Conservation (phyloP, 2,329 filamentous ascomycete species). For the Colletotrichum sp. region DNA sequence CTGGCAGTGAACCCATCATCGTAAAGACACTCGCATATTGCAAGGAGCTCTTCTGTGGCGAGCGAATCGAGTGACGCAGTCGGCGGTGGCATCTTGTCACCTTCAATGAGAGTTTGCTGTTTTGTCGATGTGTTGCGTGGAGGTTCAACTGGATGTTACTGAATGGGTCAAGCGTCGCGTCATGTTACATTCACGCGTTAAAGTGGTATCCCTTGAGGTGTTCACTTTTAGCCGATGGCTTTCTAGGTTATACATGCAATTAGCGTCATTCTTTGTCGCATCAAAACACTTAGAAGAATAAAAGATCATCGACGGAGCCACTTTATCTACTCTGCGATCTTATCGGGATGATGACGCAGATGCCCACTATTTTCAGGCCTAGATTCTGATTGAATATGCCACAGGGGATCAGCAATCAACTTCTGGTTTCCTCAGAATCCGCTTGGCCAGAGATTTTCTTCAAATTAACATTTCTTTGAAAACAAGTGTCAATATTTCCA, state of each 20-base stretch:
- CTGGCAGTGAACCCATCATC: neutral
- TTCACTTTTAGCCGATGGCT: fast-evolving
- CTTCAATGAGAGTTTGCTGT: neutral
- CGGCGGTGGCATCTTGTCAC: neutral
- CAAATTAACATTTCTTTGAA: fast-evolving
- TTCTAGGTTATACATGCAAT: neutral
- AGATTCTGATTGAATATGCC: neutral
- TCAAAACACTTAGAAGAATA: neutral
- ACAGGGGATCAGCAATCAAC: neutral
- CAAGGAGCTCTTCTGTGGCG: neutral
- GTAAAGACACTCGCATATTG: neutral
- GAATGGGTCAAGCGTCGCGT: neutral
- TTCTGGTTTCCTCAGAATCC: neutral
- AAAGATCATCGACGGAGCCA: neutral
- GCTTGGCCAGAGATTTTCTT: neutral
- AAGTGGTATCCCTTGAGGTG: neutral
- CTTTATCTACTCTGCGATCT: neutral
- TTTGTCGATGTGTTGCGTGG: neutral
- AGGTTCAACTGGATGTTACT: neutral
- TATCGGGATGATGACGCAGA: neutral
- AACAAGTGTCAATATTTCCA: neutral
- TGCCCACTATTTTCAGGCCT: neutral
- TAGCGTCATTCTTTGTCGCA: neutral
- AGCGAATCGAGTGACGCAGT: neutral
- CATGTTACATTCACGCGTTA: neutral